phyloP scores from a whole-genome alignment of 2,329 filamentous ascomycete genomes.

The Neurospora sp. region DNA sequence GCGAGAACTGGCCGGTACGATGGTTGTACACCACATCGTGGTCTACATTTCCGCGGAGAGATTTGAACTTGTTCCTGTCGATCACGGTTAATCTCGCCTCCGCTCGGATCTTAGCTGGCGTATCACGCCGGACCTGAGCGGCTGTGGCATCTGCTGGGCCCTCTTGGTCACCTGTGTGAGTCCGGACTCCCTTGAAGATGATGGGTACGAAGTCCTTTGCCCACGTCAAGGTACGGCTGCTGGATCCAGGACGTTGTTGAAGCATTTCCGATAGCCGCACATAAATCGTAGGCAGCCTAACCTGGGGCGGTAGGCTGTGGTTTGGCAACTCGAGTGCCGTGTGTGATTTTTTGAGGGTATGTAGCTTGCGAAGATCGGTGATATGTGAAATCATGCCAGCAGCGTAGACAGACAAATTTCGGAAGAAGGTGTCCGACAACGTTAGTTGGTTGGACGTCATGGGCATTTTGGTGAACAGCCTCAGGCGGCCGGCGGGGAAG shows the following conservation, averaged over 20 bases:
- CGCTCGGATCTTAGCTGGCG: slow-evolving; percentile 29
- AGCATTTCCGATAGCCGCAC: slow-evolving; percentile 37
- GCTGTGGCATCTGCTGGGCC: neutral
- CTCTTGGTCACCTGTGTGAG: slow-evolving; percentile 3
- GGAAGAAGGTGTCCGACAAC: slow-evolving; percentile 40
- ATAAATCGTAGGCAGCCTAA: slow-evolving; percentile 38
- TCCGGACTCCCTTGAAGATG: slow-evolving; percentile 40
- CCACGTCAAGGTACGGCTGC: slow-evolving; percentile 32
- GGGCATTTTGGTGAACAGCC: slow-evolving; percentile 30
- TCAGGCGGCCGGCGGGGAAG: slow-evolving; percentile 9
- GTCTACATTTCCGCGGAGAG: slow-evolving; percentile 46
- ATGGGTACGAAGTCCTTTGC: slow-evolving; percentile 49
- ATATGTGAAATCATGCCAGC: slow-evolving; percentile 42
- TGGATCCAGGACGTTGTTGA: slow-evolving; percentile 13
- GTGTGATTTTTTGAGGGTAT: slow-evolving; percentile 33
- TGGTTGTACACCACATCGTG: slow-evolving; percentile 52
- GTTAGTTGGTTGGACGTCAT: slow-evolving; percentile 34
- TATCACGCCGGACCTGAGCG: slow-evolving; percentile 10
- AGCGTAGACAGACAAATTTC: slow-evolving; percentile 38
- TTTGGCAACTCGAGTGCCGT: slow-evolving; percentile 23
- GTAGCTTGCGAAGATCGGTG: slow-evolving; percentile 37
- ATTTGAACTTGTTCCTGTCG: slow-evolving; percentile 42
- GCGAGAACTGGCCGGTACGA: slow-evolving; percentile 49
- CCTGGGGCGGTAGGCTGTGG: slow-evolving; percentile 30
- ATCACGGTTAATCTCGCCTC: slow-evolving; percentile 46